phyloP scores from a whole-genome alignment of 192 early-diverging fungal genomes.

The Umbelopsis ramanniana region DNA sequence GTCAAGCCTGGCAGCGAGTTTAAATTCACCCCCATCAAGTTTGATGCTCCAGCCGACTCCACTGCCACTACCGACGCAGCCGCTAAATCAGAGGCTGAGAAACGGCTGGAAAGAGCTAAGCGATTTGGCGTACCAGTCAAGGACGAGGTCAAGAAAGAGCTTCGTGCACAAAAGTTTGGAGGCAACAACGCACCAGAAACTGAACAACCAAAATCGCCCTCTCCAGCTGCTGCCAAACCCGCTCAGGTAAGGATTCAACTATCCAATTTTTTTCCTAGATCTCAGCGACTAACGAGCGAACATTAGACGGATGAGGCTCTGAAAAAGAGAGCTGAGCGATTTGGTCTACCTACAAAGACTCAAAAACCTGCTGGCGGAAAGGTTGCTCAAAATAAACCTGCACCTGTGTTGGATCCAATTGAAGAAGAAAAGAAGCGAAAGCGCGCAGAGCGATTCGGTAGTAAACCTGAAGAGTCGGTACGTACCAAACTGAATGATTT shows the following conservation, averaged over 20 bases:
- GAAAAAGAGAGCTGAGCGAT: conserved; percentile 57
- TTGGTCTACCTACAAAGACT: conserved; percentile 43
- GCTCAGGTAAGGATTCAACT: neutral
- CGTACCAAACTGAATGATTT: neutral
- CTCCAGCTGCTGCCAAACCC: neutral
- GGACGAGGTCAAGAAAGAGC: conserved; percentile 52
- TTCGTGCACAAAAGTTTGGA: conserved; percentile 63
- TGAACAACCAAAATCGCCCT: conserved; percentile 11
- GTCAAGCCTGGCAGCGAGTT: conserved; percentile 42
- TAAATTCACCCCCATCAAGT: conserved; percentile 44
- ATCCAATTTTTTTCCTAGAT: neutral
- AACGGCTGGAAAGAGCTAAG: conserved; percentile 36
- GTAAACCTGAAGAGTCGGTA: conserved; percentile 19
- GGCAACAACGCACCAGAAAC: conserved; percentile 26
- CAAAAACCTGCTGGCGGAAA: conserved; percentile 16
- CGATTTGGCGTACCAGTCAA: conserved; percentile 53
- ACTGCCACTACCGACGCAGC: conserved; percentile 15
- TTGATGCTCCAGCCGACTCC: conserved; percentile 32
- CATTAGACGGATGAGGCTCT: conserved; percentile 53
- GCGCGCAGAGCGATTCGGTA: conserved; percentile 62
- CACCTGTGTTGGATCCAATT: conserved; percentile 33
- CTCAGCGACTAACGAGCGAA: neutral
- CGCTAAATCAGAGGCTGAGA: conserved; percentile 38
- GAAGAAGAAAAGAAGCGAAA: conserved; percentile 74
- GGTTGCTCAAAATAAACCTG: neutral